A percentile compares a stretch with the other conserved stretches of the same genome.
phyloP scores from a whole-genome alignment of 2,329 filamentous ascomycete species.

The Fonsecaea monophora region DNA sequence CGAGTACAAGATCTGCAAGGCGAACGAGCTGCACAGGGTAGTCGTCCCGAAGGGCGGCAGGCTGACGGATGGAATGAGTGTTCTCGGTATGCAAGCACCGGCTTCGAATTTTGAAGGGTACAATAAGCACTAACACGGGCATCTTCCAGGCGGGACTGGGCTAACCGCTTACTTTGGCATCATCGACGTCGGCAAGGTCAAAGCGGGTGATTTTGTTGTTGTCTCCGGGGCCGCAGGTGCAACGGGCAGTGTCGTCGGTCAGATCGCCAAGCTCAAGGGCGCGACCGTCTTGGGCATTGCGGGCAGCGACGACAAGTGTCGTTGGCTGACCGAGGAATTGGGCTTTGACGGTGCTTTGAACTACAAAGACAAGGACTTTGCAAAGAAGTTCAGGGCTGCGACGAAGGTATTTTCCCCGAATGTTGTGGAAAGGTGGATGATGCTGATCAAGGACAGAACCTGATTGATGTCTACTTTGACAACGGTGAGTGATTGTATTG shows the following conservation, averaged over 20 bases:
- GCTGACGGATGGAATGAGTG: conserved; percentile 67
- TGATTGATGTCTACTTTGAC: conserved; percentile 74
- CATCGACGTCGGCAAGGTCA: conserved; percentile 69
- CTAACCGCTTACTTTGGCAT: conserved; percentile 80
- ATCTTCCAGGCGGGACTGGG: conserved; percentile 65
- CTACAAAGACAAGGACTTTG: conserved; percentile 71
- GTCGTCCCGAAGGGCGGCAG: conserved; percentile 55
- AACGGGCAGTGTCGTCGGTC: conserved; percentile 76
- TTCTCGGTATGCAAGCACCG: conserved; percentile 46
- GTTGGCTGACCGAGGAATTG: conserved; percentile 68
- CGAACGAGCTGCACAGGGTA: conserved; percentile 57
- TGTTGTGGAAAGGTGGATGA: background rate
- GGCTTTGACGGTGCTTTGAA: conserved; percentile 73
- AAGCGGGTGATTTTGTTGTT: conserved; percentile 75
- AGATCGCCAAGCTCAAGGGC: conserved; percentile 78
- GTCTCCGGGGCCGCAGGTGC: conserved; percentile 77
- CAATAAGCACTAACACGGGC: background rate
- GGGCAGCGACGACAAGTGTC: conserved; percentile 70
- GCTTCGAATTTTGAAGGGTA: background rate
- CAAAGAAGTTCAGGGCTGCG: conserved; percentile 64
- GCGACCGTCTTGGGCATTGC: conserved; percentile 70
- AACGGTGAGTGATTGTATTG: conserved; percentile 51
- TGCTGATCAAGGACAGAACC: conserved; percentile 43
- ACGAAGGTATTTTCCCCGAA: conserved; percentile 54
- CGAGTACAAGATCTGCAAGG: conserved; percentile 66